phyloP scores from a whole-genome alignment of 345 rosid species.

The Populus ilicifolia region DNA sequence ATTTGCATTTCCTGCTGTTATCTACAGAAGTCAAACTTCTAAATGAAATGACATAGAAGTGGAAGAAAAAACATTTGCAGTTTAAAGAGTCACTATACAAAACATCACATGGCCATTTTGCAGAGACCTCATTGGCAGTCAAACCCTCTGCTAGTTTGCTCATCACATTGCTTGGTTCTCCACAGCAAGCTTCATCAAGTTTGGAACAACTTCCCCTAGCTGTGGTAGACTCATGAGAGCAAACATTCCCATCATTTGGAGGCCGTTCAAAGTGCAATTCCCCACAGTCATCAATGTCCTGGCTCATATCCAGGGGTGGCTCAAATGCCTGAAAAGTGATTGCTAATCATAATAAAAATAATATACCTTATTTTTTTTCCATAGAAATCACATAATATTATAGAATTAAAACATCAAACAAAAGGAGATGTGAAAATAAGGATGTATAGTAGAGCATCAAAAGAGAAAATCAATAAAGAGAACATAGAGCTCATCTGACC shows the following conservation, averaged over 20 bases:
- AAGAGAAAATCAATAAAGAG: not conserved
- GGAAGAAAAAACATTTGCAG: conserved; percentile 14
- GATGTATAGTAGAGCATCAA: not conserved
- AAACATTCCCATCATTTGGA: conserved; percentile 40
- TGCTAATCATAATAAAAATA: conserved; percentile 10
- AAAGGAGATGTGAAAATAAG: not conserved
- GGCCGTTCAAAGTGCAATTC: conserved; percentile 39
- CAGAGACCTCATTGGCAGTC: conserved; percentile 34
- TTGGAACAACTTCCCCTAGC: conserved; percentile 39
- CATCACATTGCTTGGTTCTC: conserved; percentile 26
- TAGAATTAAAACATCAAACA: not conserved
- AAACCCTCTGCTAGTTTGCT: conserved; percentile 21
- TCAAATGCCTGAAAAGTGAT: conserved; percentile 77
- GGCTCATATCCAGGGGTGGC: conserved; percentile 95
- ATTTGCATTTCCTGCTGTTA: conserved; percentile 56
- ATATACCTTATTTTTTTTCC: not conserved
- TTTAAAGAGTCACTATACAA: conserved; percentile 6
- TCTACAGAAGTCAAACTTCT: conserved; percentile 48
- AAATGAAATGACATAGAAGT: conserved; percentile 29
- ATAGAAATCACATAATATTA: not conserved
- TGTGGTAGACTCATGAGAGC: conserved; percentile 38
- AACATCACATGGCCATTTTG: conserved; percentile 7
- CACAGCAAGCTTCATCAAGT: conserved; percentile 17
- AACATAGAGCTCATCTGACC: conserved; percentile 39
- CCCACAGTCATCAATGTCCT: conserved; percentile 49